These are phyloP conservation scores for Petasospora fabianii DNA, from an alignment of 1,139 yeast species.

Conservation along the genomic window DNA sequence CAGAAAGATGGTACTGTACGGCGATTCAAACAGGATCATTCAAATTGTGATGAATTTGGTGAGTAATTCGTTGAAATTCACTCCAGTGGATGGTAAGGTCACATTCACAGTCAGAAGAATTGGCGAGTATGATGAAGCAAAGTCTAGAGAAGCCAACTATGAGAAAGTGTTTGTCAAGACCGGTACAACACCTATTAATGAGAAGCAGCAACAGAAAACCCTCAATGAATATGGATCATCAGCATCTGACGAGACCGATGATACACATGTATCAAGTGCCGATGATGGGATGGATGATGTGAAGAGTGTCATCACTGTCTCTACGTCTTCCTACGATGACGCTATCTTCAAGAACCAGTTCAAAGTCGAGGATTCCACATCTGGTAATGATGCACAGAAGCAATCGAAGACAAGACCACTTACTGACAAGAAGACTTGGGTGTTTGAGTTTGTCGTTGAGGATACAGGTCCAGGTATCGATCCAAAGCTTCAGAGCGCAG, in stretches of 20 bases:
- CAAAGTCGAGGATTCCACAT: constrained; percentile 16
- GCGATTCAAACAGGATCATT: constrained; percentile 82
- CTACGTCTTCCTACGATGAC: constrained; percentile 55
- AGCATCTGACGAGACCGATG: constrained; percentile 18
- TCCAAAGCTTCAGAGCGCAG: constrained; percentile 70
- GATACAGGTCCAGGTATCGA: constrained; percentile 96
- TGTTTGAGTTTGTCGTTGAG: constrained; percentile 67
- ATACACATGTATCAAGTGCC: constrained; percentile 7
- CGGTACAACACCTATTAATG: background rate
- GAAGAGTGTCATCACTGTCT: constrained; percentile 41
- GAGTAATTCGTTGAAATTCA: constrained; percentile 82
- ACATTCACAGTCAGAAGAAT: constrained; percentile 60
- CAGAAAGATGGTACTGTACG: constrained; percentile 63
- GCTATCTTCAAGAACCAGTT: constrained; percentile 52
- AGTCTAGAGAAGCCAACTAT: constrained; percentile 33
- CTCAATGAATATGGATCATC: constrained; percentile 7
- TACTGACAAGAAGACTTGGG: constrained; percentile 48
- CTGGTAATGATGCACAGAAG: constrained; percentile 20
- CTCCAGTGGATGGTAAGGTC: constrained; percentile 83
- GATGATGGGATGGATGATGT: constrained; percentile 28
- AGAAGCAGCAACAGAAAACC: background rate
- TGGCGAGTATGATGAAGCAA: constrained; percentile 64
- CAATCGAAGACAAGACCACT: constrained; percentile 26
- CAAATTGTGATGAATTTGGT: constrained; percentile 87
- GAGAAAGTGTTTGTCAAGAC: constrained; percentile 35